These are phyloP conservation scores for Mariannaea elegans DNA, from an alignment of 2,329 filamentous ascomycete species.

Conservation along the genomic window DNA sequence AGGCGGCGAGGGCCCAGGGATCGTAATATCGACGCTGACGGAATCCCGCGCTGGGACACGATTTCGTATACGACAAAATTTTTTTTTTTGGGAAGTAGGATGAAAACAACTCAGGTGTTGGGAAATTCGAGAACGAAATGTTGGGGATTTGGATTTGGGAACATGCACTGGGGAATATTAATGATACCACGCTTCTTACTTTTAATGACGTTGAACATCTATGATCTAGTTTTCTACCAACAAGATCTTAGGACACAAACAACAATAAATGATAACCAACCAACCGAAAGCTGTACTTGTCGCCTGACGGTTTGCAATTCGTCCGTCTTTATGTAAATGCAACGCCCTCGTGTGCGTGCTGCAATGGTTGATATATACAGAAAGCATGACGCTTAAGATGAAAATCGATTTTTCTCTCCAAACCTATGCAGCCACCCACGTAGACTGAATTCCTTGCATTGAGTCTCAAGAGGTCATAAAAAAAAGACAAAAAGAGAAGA, in stretches of 20 bases:
- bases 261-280: neutral
- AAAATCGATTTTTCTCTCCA: neutral
- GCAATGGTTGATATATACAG: constrained; percentile 21
- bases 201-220: neutral
- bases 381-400: neutral
- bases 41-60: too few species aligned
- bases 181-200: constrained; percentile 20
- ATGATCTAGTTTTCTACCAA: neutral
- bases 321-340: constrained; percentile 21
- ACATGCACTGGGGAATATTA: constrained; percentile 10
- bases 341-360: constrained; percentile 5
- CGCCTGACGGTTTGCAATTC: constrained; percentile 7
- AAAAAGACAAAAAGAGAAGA: constrained; percentile 23
- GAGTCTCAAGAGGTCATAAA: constrained; percentile 1
- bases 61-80: neutral
- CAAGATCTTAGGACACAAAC: neutral
- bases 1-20: constrained; percentile 16
- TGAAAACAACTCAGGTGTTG: neutral
- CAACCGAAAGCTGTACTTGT: neutral
- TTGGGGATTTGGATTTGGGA: neutral
- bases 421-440: neutral
- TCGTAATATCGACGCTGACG: too few species aligned
- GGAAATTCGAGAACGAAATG: neutral
- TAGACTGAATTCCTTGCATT: neutral
- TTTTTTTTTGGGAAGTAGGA: too few species aligned